Conservation (phyloP, 116 monocot genomes). For the Cymodocea nodosa region DNA sequence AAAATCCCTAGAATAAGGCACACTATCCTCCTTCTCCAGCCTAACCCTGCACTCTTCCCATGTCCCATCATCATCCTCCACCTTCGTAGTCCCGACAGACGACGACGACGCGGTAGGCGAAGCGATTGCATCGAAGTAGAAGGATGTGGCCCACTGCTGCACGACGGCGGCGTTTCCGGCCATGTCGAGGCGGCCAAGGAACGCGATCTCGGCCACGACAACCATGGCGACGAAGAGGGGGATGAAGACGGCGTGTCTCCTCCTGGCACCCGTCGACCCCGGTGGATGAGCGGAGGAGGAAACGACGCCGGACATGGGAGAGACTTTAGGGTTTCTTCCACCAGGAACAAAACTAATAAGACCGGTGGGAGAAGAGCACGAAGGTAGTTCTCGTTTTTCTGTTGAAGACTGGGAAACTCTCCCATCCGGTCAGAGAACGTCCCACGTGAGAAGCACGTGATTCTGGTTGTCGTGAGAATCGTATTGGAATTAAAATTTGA, state of each 20-base stretch:
- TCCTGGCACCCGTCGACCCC: background rate
- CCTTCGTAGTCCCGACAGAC: background rate
- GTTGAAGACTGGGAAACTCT: too few relatives aligned
- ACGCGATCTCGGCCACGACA: conserved; percentile 61
- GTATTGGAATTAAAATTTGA: too few relatives aligned
- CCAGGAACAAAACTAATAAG: too few relatives aligned
- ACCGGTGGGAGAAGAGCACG: too few relatives aligned
- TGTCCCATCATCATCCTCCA: background rate
- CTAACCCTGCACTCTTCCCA: conserved; percentile 31
- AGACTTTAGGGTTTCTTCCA: background rate
- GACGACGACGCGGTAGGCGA: background rate
- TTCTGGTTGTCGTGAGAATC: too few relatives aligned
- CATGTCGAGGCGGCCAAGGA: conserved; percentile 78
- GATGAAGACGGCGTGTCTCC: conserved; percentile 36
- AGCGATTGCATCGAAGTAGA: conserved; percentile 16
- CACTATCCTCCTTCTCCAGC: conserved; percentile 64
- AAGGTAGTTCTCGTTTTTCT: too few relatives aligned
- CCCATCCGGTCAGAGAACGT: too few relatives aligned
- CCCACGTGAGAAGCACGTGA: too few relatives aligned
- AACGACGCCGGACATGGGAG: background rate
- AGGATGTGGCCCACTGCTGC: conserved; percentile 50
- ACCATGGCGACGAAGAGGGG: conserved; percentile 39
- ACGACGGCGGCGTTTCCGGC: conserved; percentile 47
- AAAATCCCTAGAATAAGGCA: conserved; percentile 60
- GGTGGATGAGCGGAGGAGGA: background rate